Base-by-base conservation (phyloP, 768 basidiomycete species). In the Kwoniella botswanensis region DNA sequence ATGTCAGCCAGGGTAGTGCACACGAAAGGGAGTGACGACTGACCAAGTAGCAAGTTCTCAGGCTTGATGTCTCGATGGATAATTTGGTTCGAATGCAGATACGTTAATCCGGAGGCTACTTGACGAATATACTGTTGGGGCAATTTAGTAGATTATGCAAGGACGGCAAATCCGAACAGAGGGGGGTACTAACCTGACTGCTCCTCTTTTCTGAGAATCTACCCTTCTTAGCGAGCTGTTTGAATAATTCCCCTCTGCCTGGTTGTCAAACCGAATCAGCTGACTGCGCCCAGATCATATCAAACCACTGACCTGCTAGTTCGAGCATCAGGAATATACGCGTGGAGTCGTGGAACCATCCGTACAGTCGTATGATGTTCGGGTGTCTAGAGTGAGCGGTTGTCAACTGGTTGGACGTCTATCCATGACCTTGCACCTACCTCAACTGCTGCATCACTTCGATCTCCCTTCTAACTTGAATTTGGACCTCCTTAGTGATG, bases 51-150 rank as follows among this genome's bases (percentile, higher is more conserved):
- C 56, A 99, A 85, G 82, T 99, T 99, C 85, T 99, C 96, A 0
- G 97, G 97, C 84, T 99, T 99, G 85, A 99, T 98, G 78, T 99
- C 97, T 29, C 97, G 89, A 84, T 99, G 97, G 63, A 98, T 99
- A 79, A 99, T 93, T 79, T 98, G 93, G 79, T 98, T 98, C 57
- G 86, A 85, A 79, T 99, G 97, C 11, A 98, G 87, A 82, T 99
- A 98, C 15, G 86, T 86, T 61, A 99, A 86, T 5, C 95, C 97
- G 83, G 98, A 95, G 9, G 95, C 92, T 91, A 98, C 97, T 83
- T 98, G 96, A 80, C 94, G 92, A 73, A 98, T 90, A 84, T 99
- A 99, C 82, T 94, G 85, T 41, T 35, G n/a, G 17, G 22, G 44
- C 24, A 67, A n/a, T 17, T 50, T 18, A 50, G 15, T 7, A 15